These are phyloP conservation scores for Davidsoniella virescens DNA, from an alignment of 2,329 filamentous ascomycete species.

Conservation along the genomic window DNA sequence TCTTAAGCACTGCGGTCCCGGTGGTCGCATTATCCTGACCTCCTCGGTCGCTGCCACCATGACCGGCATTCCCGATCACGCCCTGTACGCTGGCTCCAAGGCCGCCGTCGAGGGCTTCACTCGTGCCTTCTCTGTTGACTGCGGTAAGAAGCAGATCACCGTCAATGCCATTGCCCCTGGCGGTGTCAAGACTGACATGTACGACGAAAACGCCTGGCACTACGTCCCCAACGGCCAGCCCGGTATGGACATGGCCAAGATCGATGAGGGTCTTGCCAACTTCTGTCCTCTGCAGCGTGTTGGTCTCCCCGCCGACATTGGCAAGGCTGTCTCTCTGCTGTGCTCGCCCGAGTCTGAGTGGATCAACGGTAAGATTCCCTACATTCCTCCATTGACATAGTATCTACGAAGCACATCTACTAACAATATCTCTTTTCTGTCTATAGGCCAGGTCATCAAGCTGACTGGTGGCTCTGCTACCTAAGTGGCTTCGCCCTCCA, in stretches of 20 bases:
- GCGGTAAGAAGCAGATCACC: constrained; percentile 49
- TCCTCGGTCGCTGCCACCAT: constrained; percentile 52
- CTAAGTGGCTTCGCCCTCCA: constrained; percentile 13
- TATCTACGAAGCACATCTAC: neutral
- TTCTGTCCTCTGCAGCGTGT: constrained; percentile 44
- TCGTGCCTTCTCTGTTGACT: constrained; percentile 55
- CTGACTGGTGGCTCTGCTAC: constrained; percentile 21
- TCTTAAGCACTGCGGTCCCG: constrained; percentile 51
- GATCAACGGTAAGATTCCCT: constrained; percentile 40
- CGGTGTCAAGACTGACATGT: constrained; percentile 65
- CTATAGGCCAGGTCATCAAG: constrained; percentile 24
- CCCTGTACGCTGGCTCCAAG: constrained; percentile 56
- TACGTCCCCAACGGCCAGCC: constrained; percentile 41
- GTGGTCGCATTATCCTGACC: constrained; percentile 59
- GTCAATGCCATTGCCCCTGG: constrained; percentile 59
- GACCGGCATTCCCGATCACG: constrained; percentile 48
- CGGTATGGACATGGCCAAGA: constrained; percentile 33
- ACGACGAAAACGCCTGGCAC: constrained; percentile 51
- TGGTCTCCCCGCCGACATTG: constrained; percentile 41
- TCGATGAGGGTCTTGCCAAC: constrained; percentile 37
- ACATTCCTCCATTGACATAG: neutral
- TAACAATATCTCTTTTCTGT: neutral
- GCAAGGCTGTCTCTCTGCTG: constrained; percentile 38
- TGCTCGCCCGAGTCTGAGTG: constrained; percentile 43
- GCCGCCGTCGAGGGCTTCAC: constrained; percentile 58